phyloP scores from a whole-genome alignment of 164 flowering plant genomes.

The Platanus orientalis region DNA sequence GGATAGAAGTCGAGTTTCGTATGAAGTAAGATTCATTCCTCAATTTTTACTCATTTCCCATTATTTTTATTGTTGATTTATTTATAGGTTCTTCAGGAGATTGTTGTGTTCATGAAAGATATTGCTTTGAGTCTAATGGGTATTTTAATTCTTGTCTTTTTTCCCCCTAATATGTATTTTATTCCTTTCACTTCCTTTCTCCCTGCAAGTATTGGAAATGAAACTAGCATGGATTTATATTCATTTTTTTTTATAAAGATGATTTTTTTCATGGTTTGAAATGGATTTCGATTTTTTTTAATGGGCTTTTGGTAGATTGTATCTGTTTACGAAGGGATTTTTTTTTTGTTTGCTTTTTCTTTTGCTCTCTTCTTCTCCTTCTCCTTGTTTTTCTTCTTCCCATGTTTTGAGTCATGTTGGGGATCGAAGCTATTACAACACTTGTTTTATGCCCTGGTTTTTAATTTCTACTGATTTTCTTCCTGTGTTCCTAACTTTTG shows the following conservation, averaged over 20 bases:
- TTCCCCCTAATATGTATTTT: too few relatives aligned
- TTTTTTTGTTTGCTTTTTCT: background rate
- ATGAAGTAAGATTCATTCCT: constrained; percentile 32
- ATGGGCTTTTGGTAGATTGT: background rate
- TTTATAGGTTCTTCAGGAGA: too few relatives aligned
- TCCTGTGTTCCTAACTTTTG: too few relatives aligned
- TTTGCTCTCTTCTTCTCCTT: background rate
- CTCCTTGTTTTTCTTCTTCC: too few relatives aligned
- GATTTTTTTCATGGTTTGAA: background rate
- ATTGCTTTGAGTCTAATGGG: background rate
- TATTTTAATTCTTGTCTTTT: background rate
- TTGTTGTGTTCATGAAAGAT: background rate
- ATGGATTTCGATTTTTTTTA: background rate
- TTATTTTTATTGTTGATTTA: background rate
- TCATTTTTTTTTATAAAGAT: too few relatives aligned
- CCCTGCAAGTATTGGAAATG: background rate
- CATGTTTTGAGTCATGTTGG: too few relatives aligned
- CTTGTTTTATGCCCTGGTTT: too few relatives aligned
- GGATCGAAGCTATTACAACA: too few relatives aligned
- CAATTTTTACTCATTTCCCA: too few relatives aligned
- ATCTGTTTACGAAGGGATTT: too few relatives aligned
- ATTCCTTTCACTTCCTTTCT: too few relatives aligned
- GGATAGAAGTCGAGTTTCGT: constrained; percentile 11
- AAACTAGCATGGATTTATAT: background rate
- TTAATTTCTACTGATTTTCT: too few relatives aligned